These are phyloP conservation scores for Geopyxis carbonaria DNA, from an alignment of 495 filamentous ascomycete genomes.

Conservation along the genomic window DNA sequence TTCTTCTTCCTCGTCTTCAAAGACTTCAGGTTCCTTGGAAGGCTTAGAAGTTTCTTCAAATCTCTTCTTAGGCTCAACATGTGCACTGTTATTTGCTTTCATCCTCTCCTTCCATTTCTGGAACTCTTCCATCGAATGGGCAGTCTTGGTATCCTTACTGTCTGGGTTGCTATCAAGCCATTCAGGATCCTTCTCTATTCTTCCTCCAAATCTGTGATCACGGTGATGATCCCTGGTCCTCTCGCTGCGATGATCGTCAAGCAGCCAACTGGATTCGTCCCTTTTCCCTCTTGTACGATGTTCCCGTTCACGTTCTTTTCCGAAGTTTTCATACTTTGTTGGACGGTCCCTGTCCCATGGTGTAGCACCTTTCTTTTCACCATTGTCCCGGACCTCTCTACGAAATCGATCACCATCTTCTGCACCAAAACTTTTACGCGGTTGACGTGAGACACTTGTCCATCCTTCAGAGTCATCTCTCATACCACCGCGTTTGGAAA, in stretches of 20 bases:
- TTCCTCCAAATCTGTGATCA: constrained; percentile 22
- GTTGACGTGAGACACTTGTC: constrained; percentile 32
- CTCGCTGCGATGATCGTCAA: constrained; percentile 17
- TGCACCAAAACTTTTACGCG: constrained; percentile 46
- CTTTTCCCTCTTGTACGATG: constrained; percentile 27
- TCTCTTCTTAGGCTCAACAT: background rate
- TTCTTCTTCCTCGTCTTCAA: background rate
- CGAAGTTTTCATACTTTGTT: constrained; percentile 39
- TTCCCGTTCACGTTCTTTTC: constrained; percentile 41
- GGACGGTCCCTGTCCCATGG: constrained; percentile 40
- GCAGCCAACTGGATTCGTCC: constrained; percentile 29
- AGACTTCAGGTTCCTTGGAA: background rate
- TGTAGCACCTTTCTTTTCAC: constrained; percentile 33
- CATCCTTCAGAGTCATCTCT: constrained; percentile 35
- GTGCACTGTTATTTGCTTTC: constrained; percentile 40
- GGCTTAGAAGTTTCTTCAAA: background rate
- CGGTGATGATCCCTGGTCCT: constrained; percentile 21
- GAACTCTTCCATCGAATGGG: constrained; percentile 52
- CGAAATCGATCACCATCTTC: constrained; percentile 45
- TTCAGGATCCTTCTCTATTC: constrained; percentile 64
- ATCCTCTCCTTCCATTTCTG: constrained; percentile 86
- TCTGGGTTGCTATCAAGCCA: constrained; percentile 61
- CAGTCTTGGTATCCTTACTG: constrained; percentile 52
- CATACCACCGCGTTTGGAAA: constrained; percentile 28
- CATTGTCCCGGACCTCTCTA: constrained; percentile 27